These are phyloP conservation scores for Leucoagaricus sp. DNA, from an alignment of 1,284 basidiomycete species.

Conservation along the genomic window DNA sequence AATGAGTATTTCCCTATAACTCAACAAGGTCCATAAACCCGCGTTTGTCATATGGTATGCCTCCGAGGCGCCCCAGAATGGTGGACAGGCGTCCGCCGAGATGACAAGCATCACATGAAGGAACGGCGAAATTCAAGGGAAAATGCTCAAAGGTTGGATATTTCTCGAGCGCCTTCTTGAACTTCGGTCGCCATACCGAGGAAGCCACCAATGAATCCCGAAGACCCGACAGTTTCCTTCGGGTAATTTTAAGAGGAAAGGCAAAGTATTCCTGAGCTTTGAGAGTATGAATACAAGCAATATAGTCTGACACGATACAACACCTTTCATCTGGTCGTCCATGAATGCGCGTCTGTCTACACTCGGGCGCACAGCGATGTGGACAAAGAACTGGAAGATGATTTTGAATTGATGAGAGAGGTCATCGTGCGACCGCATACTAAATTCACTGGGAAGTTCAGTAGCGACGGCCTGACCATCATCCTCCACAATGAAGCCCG, in stretches of 20 bases:
- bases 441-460: slow-evolving; percentile 73
- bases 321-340: slow-evolving; percentile 54
- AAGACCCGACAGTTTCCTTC: slow-evolving; percentile 67
- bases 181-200: slow-evolving; percentile 75
- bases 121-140: slow-evolving; percentile 54
- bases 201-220: slow-evolving; percentile 75
- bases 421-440: slow-evolving; percentile 75
- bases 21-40: slow-evolving; percentile 55
- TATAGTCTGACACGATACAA: slow-evolving; percentile 18
- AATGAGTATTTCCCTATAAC: neutral
- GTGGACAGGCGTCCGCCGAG: slow-evolving; percentile 70
- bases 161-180: slow-evolving; percentile 63
- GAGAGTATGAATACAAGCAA: slow-evolving; percentile 12
- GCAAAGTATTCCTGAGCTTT: slow-evolving; percentile 70
- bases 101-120: slow-evolving; percentile 79
- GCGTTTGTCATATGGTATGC: slow-evolving; percentile 56
- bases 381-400: slow-evolving; percentile 83
- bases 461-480: slow-evolving; percentile 42
- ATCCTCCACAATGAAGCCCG: slow-evolving; percentile 77
- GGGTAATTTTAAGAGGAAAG: slow-evolving; percentile 60
- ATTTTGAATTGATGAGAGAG: slow-evolving; percentile 79
- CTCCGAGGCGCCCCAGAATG: slow-evolving; percentile 54
- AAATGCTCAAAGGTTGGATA: slow-evolving; percentile 64
- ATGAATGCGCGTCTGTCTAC: slow-evolving; percentile 55
- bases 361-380: slow-evolving; percentile 67